A percentile compares a stretch with the other conserved stretches of the same genome.
Conservation (phyloP, 2,329 filamentous ascomycete genomes). For the Pyricularia sp. region DNA sequence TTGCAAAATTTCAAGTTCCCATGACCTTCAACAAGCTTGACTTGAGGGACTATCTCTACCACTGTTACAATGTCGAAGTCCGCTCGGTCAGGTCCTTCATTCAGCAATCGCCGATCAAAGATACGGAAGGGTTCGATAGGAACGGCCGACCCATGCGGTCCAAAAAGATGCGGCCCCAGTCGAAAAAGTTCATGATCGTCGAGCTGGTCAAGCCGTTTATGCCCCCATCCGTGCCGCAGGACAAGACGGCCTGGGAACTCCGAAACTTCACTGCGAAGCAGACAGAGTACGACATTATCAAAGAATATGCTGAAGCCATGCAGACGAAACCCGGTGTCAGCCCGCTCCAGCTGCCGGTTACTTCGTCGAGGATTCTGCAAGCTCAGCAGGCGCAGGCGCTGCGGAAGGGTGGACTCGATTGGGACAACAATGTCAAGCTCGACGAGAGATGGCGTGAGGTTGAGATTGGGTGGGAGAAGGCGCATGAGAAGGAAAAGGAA, state of each 20-base stretch:
- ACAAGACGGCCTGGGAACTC: constrained; percentile 56
- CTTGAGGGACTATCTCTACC: constrained; percentile 85
- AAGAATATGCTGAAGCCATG: constrained; percentile 14
- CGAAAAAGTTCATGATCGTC: constrained; percentile 89
- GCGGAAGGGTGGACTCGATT: constrained; percentile 49
- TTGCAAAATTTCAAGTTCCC: constrained; percentile 85
- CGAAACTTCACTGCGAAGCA: constrained; percentile 38
- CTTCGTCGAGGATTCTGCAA: constrained; percentile 29
- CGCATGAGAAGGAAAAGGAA: constrained; percentile 9
- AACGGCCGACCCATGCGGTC: neutral
- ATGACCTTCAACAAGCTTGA: constrained; percentile 94
- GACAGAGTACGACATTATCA: constrained; percentile 16
- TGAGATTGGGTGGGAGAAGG: constrained; percentile 9
- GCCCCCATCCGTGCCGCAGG: constrained; percentile 65
- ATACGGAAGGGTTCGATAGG: too few relatives aligned
- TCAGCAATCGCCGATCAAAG: constrained; percentile 40
- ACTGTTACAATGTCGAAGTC: constrained; percentile 71
- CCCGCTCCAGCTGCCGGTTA: constrained; percentile 5
- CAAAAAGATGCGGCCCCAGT: constrained; percentile 43
- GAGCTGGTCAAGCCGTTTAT: constrained; percentile 82
- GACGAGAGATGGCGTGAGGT: constrained; percentile 37
- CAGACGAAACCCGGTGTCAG: constrained; percentile 24
- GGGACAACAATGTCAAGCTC: constrained; percentile 40
- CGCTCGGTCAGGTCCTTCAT: constrained; percentile 72
- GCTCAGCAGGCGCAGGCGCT: constrained; percentile 54